phyloP scores from a whole-genome alignment of 768 basidiomycete species.

The Lactarius tabidus region DNA sequence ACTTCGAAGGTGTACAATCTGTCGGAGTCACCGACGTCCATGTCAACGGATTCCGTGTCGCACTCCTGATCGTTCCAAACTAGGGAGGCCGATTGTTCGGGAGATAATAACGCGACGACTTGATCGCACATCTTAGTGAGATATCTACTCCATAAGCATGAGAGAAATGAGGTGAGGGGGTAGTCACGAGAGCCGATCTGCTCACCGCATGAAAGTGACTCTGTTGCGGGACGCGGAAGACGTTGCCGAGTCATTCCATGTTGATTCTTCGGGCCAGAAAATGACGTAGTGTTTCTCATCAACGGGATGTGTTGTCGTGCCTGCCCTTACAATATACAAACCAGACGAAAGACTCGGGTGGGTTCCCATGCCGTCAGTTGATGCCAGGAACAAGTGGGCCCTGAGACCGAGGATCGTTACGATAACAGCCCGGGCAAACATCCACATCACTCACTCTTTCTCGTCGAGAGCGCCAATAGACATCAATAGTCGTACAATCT shows the following conservation, averaged over 20 bases:
- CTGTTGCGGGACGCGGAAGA: constrained; percentile 47
- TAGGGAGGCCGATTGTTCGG: constrained; percentile 42
- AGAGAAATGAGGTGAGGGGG: not conserved
- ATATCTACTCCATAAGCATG: not conserved
- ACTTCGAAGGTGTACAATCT: constrained; percentile 53
- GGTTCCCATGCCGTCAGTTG: constrained; percentile 16
- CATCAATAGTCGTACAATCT: constrained; percentile 44
- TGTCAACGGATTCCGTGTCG: constrained; percentile 29
- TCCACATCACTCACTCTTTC: constrained; percentile 35
- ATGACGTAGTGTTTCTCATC: constrained; percentile 38
- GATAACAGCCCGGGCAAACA: not conserved
- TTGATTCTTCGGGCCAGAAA: constrained; percentile 41
- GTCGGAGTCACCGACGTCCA: constrained; percentile 42
- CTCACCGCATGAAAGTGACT: constrained; percentile 57
- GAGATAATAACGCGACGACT: constrained; percentile 45
- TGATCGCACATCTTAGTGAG: constrained; percentile 44
- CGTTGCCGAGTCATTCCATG: too few species aligned
- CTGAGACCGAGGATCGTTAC: constrained; percentile 11
- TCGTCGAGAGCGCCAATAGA: constrained; percentile 37
- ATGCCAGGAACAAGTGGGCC: constrained; percentile 19
- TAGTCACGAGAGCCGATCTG: not conserved
- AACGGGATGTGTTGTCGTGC: not conserved
- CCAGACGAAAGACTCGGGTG: constrained; percentile 51
- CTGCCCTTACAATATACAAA: constrained; percentile 39
- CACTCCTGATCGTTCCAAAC: constrained; percentile 40